Evolutionary conservation across 306 rosid genomes (phyloP), one percentile per base, ranked within the genome.

Genomic region (Medicago arabica): DNA sequence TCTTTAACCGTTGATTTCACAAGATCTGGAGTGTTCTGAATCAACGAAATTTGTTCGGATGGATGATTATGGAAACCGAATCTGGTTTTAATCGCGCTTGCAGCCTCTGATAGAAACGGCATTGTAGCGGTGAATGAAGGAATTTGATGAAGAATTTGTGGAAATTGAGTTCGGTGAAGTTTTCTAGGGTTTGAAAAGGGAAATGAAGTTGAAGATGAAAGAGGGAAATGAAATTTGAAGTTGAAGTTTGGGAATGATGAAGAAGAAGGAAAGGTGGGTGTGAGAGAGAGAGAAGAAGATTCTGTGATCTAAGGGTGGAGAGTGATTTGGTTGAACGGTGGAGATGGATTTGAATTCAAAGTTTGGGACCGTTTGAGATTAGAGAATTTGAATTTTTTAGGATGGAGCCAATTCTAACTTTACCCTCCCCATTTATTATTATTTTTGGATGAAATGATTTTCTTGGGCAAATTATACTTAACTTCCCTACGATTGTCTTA

Each of bases 91-190:
- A 90, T 84, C 11, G 99, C 97, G 53, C 91, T 90, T 0, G 97
- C 93, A 0, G 97, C 87, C 78, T 95, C 97, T 0, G 97, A 95
- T 23, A 90, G 57, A 85, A 92, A 90, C 51, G 99, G 82, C 97
- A 95, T 94, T 36, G 38, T 17, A 34, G 68, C 8, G 9, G 7
- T 9, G 34, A 54, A 3, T 3, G 78, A 71, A 46, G 4, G 31
- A 54, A 12, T 39, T 51, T 47, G 61, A 57, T n/a, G 51, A 25
- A 59, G 36, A 53, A 19, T 17, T 19, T 7, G 61, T 12, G 12
- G 25, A 23, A 53, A 72, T 6, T 18, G 63, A 63, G 49, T 34
- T 59, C 31, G 38, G 10, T 9, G 21, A 6, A 47, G 57, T 12
- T 40, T 40, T 66, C 17, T 66, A 51, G 80, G 60, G 73, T 53